Percentiles rank a stretch among this genome's conserved stretches.
These are phyloP conservation scores for Fabrea salina DNA, from an alignment of 169 alveolate genomes.

Conservation along the genomic window DNA sequence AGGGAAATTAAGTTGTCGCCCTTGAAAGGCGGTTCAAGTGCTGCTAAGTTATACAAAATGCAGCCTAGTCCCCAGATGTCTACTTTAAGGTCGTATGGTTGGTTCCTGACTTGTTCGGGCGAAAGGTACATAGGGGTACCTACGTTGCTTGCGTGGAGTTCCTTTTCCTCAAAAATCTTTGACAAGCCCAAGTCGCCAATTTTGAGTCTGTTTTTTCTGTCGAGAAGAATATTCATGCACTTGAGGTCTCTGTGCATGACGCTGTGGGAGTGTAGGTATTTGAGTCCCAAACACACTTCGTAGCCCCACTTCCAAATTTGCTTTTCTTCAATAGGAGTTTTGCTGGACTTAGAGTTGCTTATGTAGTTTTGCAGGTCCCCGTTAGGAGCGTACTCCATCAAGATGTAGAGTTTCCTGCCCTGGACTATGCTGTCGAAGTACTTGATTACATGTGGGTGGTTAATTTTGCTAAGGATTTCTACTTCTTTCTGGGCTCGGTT, in stretches of 20 bases:
- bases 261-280: constrained; percentile 44
- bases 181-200: constrained; percentile 80
- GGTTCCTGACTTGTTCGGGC: constrained; percentile 81
- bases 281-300: constrained; percentile 45
- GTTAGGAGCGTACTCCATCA: constrained; percentile 52
- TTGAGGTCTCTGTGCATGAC: constrained; percentile 57
- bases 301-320: constrained; percentile 37
- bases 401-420: constrained; percentile 34
- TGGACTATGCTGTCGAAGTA: constrained; percentile 43
- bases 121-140: constrained; percentile 86
- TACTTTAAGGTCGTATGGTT: constrained; percentile 83
- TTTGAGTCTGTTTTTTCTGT: constrained; percentile 59
- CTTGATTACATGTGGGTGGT: constrained; percentile 46
- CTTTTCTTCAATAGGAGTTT: constrained; percentile 43
- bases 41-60: constrained; percentile 68
- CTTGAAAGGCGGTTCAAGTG: constrained; percentile 76
- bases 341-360: constrained; percentile 41
- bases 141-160: constrained; percentile 75
- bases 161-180: background rate
- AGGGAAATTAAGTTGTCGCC: constrained; percentile 78
- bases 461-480: constrained; percentile 40
- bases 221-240: constrained; percentile 44
- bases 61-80: constrained; percentile 87
- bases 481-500: constrained; percentile 39
- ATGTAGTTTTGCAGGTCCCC: constrained; percentile 54